phyloP scores from a whole-genome alignment of 2,329 filamentous ascomycete species.

The Ophiostoma himal-ulmi region DNA sequence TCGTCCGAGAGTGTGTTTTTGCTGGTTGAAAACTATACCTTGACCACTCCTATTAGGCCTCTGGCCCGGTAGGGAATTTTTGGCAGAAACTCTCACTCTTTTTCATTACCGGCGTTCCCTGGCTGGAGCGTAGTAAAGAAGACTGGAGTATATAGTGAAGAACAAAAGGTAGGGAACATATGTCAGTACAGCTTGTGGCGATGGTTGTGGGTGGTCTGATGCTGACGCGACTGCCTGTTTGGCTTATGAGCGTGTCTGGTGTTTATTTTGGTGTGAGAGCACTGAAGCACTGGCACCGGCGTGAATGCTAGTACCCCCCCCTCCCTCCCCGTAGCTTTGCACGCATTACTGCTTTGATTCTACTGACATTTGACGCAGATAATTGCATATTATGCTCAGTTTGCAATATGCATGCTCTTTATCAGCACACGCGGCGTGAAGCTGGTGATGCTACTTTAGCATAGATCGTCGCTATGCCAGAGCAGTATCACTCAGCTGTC shows the following conservation, averaged over 20 bases:
- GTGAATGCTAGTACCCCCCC: neutral
- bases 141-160: slow-evolving; percentile 29
- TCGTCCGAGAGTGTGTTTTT: slow-evolving; percentile 82
- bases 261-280: neutral
- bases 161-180: neutral
- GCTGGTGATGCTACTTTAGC: neutral
- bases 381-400: no score
- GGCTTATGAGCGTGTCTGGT: neutral
- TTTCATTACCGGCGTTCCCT: slow-evolving; percentile 45
- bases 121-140: slow-evolving; percentile 46
- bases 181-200: no score
- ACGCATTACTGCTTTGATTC: neutral
- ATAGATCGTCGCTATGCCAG: neutral
- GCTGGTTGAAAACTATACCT: slow-evolving; percentile 84
- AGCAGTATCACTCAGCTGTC: no score
- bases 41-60: slow-evolving; percentile 68
- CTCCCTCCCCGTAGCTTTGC: no score
- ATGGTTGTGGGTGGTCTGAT: neutral
- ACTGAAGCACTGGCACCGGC: neutral
- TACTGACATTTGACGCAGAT: neutral
- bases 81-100: slow-evolving; percentile 42
- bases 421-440: neutral
- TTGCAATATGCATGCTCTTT: neutral
- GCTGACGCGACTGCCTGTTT: neutral
- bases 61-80: slow-evolving; percentile 73